Percentiles rank a stretch among this genome's conserved stretches.
phyloP scores from a whole-genome alignment of 2,329 filamentous ascomycete genomes.

The Ustulina deusta region DNA sequence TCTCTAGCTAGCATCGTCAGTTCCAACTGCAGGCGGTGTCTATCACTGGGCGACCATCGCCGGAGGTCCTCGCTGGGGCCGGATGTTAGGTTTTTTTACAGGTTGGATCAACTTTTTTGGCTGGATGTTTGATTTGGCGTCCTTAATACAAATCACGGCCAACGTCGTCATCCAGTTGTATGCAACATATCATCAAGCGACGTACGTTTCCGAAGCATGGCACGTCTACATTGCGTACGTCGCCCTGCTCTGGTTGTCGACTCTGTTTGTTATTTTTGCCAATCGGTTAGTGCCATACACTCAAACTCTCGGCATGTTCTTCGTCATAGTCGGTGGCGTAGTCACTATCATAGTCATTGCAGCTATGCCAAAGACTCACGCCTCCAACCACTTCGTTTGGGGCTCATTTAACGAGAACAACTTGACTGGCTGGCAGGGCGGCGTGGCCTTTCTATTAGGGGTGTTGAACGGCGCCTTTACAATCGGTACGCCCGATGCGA shows the following conservation, averaged over 20 bases:
- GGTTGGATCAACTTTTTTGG: constrained; percentile 67
- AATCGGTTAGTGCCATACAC: constrained; percentile 68
- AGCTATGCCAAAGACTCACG: constrained; percentile 66
- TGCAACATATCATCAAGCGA: constrained; percentile 65
- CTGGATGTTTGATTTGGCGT: constrained; percentile 73
- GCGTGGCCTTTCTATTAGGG: constrained; percentile 73
- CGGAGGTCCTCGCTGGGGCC: constrained; percentile 65
- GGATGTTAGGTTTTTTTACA: constrained; percentile 61
- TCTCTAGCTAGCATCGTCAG: constrained; percentile 67
- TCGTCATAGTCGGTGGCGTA: constrained; percentile 65
- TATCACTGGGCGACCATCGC: constrained; percentile 73
- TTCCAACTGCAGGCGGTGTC: constrained; percentile 69
- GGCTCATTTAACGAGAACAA: constrained; percentile 60
- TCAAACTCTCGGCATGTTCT: constrained; percentile 63
- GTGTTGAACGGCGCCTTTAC: constrained; percentile 76
- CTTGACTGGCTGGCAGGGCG: constrained; percentile 65
- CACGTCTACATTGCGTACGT: constrained; percentile 71
- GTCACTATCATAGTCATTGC: constrained; percentile 64
- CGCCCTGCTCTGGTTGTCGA: constrained; percentile 65
- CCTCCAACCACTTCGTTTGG: constrained; percentile 67
- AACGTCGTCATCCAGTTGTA: constrained; percentile 73
- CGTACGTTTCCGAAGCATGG: constrained; percentile 65
- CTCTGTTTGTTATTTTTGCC: constrained; percentile 65
- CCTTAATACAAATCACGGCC: constrained; percentile 68
- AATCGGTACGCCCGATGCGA: constrained; percentile 73